phyloP scores from a whole-genome alignment of 2,329 filamentous ascomycete genomes.

The Cadophora malorum region DNA sequence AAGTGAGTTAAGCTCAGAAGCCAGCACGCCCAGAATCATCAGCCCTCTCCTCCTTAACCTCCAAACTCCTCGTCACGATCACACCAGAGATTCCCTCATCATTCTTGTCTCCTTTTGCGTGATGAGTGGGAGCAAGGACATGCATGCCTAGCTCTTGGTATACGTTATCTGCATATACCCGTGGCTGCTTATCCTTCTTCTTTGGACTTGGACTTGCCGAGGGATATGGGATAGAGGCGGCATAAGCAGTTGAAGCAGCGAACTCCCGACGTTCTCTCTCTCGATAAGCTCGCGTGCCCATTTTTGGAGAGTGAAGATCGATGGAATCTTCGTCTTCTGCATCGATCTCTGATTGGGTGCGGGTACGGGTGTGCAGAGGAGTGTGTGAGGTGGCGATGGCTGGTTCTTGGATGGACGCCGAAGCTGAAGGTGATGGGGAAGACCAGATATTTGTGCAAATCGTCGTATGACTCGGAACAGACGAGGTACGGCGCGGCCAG shows the following conservation, averaged over 20 bases:
- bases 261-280: constrained; percentile 34
- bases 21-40: too few relatives aligned
- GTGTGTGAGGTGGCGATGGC: constrained; percentile 2
- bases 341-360: too few relatives aligned
- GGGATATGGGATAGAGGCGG: not conserved
- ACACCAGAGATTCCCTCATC: not conserved
- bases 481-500: not conserved
- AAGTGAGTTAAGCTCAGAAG: too few relatives aligned
- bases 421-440: not conserved
- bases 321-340: constrained; percentile 19
- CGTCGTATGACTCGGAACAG: not conserved
- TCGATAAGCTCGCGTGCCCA: constrained; percentile 38
- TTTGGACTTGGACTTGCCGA: too few relatives aligned
- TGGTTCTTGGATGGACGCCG: not conserved
- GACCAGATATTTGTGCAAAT: constrained; percentile 24
- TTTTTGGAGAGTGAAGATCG: constrained; percentile 27
- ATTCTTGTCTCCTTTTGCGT: not conserved
- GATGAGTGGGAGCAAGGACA: not conserved
- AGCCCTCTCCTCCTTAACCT: constrained; percentile 24
- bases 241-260: not conserved
- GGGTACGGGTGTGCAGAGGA: not conserved
- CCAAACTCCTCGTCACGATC: constrained; percentile 26
- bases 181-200: not conserved
- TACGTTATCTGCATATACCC: constrained; percentile 15
- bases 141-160: constrained; percentile 10